Base-by-base conservation (phyloP, 768 basidiomycete species). In the Phlebiopsis gigantea region DNA sequence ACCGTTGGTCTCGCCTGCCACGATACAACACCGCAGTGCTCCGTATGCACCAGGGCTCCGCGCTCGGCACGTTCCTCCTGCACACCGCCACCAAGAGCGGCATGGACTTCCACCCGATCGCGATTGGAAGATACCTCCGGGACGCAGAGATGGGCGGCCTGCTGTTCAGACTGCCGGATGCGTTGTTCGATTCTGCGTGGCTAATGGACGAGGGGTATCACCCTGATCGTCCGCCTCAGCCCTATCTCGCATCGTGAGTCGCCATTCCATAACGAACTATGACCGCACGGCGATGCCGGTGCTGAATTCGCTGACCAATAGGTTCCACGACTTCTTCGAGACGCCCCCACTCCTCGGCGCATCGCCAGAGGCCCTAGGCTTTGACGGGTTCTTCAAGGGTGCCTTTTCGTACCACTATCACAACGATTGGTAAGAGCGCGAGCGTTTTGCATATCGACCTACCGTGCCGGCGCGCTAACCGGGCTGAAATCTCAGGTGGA, bases 21-120 rank as follows among this genome's bases (percentile, higher is more conserved):
- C 90, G 87, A 66, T 98, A 98, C 71, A 98, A 98, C 76, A 98
- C 96, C n/a, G 95, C 97, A 2, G 93, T 98, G 15, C 79, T 99
- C 57, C 91, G 87, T 66, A 76, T 99, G 76, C 93, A 96, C 80
- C 93, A 90, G 69, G 83, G 84, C 22, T 93, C 90, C 4, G 95
- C 96, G 9, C 73, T 99, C 10, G 95, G 93, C 25, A 88, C 86
- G 55, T 94, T 97, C 73, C 74, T 99, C 47, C 94, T 99, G 79
- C 84, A 89, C 48, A 96, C 94, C 1, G 94, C 94, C 15, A 72
- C 98, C 61, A 90, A 89, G 74, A 98, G 98, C 65, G 84, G 84
- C 25, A 70, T 98, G 68, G 96, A 97, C 72, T 98, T 99, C 72
- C 97, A 99, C 66, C 96, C 96, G 0, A 95, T 94, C 90, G 90